Base-by-base conservation (phyloP, 2,329 filamentous ascomycete genomes). In the Stachybotrys chartarum region DNA sequence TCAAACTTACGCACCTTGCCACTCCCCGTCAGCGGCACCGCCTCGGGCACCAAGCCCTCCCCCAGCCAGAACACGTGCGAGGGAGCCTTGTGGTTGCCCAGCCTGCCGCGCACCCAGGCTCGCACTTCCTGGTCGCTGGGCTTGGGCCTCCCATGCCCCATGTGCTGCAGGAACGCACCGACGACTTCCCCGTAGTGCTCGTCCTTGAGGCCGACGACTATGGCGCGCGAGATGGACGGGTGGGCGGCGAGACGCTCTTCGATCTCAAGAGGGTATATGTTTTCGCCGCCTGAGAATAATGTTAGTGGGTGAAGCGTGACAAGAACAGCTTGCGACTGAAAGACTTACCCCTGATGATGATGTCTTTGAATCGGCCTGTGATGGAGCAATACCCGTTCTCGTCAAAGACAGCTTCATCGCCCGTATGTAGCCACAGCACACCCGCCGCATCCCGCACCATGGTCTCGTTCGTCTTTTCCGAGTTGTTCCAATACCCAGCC, bases 41-140 rank as follows among this genome's bases (percentile, higher is more conserved):
- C 72, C 1, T 62, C 62, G 1, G 83, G 78, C 30, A 86, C 76
- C 11, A 78, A 80, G 50, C 78, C 78, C 60, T 81, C 74, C 0
- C 88, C 89, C 30, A 92, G 77, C 80, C 88, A 90, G 66, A 91
- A 91, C n/a, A 92, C 68, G 67, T 91, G 81, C 8, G 81, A 75
- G 0, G 89, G 88, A 4, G 86, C 84, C 72, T 89, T 89, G 66
- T 88, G 85, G 44, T 79, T 74, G 1, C 85, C 85, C 7, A 89
- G 75, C 42, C 75, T 78, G 60, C 80, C 72, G 52, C 81, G 76
- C 1, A 84, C 83, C 85, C 85, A 88, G 48, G 79, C 76, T 16
- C 79, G 74, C n/a, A 88, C 67, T 58, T 85, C 80, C 6, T 78
- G 74, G 52, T 79, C 77, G 0, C 69, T 69, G 1, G 79, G 82